phyloP scores from a whole-genome alignment of 106 monocot species.

The Allium sativum region DNA sequence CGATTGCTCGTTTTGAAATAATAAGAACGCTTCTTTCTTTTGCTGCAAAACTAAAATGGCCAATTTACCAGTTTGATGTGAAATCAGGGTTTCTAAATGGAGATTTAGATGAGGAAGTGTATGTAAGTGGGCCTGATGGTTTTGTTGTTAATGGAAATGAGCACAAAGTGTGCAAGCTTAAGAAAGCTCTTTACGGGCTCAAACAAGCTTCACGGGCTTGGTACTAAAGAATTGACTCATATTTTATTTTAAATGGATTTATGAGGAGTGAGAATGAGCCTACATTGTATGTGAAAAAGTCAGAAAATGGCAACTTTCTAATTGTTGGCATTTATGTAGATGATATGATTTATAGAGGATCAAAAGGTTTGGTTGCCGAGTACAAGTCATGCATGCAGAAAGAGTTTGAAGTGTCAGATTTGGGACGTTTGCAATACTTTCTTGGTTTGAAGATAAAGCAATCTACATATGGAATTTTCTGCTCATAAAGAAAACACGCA shows the following conservation, averaged over 20 bases:
- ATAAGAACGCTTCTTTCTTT: slow-evolving; percentile 3
- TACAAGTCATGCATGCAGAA: not conserved
- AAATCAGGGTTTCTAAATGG: slow-evolving; percentile 9
- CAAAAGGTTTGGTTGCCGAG: not conserved
- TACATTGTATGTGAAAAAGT: slow-evolving; percentile 1
- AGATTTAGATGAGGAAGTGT: slow-evolving; percentile 6
- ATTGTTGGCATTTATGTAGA: slow-evolving; percentile 15
- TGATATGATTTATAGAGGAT: slow-evolving; percentile 9
- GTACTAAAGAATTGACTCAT: not conserved
- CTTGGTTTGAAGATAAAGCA: slow-evolving; percentile 1
- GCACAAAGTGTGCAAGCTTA: too few species aligned
- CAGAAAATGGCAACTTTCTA: not conserved
- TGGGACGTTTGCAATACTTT: slow-evolving; percentile 5
- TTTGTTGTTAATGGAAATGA: not conserved
- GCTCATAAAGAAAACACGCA: slow-evolving; percentile 2
- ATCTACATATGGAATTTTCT: not conserved
- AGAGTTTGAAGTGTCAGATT: slow-evolving; percentile 3
- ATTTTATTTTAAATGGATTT: not conserved
- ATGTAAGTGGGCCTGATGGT: not conserved
- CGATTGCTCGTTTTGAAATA: not conserved
- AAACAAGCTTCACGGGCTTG: not conserved
- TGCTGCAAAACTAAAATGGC: not conserved
- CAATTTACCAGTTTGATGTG: not conserved
- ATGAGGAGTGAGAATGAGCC: slow-evolving; percentile 2
- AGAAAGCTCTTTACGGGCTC: too few species aligned